Evolutionary conservation across 495 filamentous ascomycete species (phyloP).

Genomic region (Penicillium salamii): DNA sequence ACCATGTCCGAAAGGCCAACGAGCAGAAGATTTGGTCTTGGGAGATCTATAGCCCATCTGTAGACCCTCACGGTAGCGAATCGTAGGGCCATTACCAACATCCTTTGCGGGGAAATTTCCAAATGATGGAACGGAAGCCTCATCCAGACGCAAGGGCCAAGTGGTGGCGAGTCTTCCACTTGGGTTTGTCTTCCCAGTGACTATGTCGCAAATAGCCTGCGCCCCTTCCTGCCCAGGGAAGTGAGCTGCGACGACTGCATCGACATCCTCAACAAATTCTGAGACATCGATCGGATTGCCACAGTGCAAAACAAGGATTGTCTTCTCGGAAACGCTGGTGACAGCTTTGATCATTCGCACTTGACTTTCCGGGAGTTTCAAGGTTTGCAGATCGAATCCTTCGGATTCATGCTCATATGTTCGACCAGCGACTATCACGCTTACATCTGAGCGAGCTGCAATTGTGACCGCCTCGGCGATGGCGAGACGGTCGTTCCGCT

Average conservation of each 20-base stretch:
- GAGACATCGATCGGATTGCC: constrained; percentile 42
- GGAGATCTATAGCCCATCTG: constrained; percentile 28
- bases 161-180: constrained; percentile 40
- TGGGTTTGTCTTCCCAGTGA: constrained; percentile 43
- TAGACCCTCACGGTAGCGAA: constrained; percentile 26
- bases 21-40: constrained; percentile 25
- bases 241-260: constrained; percentile 33
- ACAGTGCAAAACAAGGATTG: constrained; percentile 41
- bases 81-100: background rate
- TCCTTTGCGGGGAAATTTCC: background rate
- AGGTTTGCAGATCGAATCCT: background rate
- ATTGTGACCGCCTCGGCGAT: background rate
- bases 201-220: constrained; percentile 44
- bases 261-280: constrained; percentile 32
- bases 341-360: constrained; percentile 31
- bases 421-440: background rate
- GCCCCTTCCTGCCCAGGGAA: constrained; percentile 46
- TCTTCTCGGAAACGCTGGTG: constrained; percentile 34
- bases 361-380: constrained; percentile 27
- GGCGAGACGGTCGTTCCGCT: background rate
- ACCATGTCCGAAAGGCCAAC: constrained; percentile 35
- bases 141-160: constrained; percentile 33
- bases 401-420: background rate
- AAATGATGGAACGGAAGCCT: constrained; percentile 42
- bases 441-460: background rate